Percentiles rank a stretch among this genome's conserved stretches.
Evolutionary conservation across 2,329 filamentous ascomycete genomes (phyloP).

Genomic region (Periglandula ipomoeae): DNA sequence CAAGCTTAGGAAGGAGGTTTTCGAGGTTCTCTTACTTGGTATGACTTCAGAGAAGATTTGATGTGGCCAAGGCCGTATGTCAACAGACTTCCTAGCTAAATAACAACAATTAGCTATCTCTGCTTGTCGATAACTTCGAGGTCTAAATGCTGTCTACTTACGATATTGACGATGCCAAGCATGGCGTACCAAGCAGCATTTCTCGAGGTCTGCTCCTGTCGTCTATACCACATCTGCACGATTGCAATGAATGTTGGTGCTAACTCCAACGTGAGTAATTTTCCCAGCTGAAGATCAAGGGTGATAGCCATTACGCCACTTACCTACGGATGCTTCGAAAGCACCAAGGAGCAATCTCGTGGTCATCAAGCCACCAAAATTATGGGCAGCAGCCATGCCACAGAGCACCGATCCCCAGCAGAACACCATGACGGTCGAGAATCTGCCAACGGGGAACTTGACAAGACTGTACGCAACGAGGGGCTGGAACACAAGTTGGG

Average conservation of each 20-base stretch:
- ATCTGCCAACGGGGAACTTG: conserved; percentile 45
- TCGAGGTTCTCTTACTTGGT: conserved; percentile 25
- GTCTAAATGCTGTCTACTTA: conserved; percentile 6
- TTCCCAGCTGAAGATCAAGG: neutral
- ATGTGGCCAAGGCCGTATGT: conserved; percentile 24
- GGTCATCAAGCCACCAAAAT: conserved; percentile 35
- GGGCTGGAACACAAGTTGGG: conserved; percentile 35
- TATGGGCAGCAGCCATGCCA: conserved; percentile 41
- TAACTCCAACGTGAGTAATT: neutral
- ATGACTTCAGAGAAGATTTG: conserved; percentile 20
- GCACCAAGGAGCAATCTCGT: conserved; percentile 36
- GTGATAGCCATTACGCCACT: too few species aligned
- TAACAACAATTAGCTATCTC: neutral
- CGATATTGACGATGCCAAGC: conserved; percentile 23
- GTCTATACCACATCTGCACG: conserved; percentile 26
- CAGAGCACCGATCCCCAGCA: conserved; percentile 44
- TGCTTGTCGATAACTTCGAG: too few species aligned
- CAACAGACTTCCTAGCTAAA: conserved; percentile 20
- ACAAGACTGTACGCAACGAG: conserved; percentile 45
- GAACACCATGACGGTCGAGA: conserved; percentile 39
- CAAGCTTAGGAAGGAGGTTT: neutral
- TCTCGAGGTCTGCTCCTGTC: conserved; percentile 23
- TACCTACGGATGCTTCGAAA: conserved; percentile 35
- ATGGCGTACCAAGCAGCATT: conserved; percentile 24
- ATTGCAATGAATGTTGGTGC: conserved; percentile 22